phyloP scores from a whole-genome alignment of 441 rosid genomes.

The Raphanus hybrid region DNA sequence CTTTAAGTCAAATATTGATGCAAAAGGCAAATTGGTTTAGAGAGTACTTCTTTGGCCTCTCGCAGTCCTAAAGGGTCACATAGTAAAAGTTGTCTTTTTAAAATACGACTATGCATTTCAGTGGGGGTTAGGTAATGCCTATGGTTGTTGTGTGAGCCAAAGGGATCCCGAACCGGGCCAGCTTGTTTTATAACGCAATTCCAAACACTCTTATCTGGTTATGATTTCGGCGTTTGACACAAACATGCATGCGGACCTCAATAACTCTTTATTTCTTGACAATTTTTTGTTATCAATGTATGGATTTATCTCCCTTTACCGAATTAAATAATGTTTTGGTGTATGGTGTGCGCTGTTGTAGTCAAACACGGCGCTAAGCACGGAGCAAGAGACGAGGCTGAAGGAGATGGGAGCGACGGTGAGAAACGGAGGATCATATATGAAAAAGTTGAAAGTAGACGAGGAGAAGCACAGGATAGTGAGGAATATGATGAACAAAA shows the following conservation, averaged over 20 bases:
- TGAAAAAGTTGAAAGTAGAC: conserved; percentile 58
- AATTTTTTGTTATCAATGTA: too few relatives aligned
- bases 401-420: conserved; percentile 97
- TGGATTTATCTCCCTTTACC: background rate
- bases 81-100: conserved; percentile 2
- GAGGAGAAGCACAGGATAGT: conserved; percentile 72
- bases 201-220: background rate
- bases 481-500: conserved; percentile 67
- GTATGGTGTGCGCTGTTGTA: conserved; percentile 37
- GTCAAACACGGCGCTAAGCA: conserved; percentile 76
- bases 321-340: background rate
- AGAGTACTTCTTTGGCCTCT: conserved; percentile 29
- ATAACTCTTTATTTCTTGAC: too few relatives aligned
- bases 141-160: background rate
- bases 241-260: background rate
- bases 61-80: background rate
- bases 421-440: conserved; percentile 72
- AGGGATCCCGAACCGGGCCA: background rate
- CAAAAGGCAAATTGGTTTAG: conserved; percentile 23
- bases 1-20: background rate
- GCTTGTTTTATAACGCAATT: background rate
- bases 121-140: background rate
- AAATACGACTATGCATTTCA: conserved; percentile 13
- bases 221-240: background rate
- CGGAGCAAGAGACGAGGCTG: conserved; percentile 77